Evolutionary conservation across 1,284 basidiomycete genomes (phyloP), one percentile per base, ranked within the genome.

Genomic region (Somion occarium): DNA sequence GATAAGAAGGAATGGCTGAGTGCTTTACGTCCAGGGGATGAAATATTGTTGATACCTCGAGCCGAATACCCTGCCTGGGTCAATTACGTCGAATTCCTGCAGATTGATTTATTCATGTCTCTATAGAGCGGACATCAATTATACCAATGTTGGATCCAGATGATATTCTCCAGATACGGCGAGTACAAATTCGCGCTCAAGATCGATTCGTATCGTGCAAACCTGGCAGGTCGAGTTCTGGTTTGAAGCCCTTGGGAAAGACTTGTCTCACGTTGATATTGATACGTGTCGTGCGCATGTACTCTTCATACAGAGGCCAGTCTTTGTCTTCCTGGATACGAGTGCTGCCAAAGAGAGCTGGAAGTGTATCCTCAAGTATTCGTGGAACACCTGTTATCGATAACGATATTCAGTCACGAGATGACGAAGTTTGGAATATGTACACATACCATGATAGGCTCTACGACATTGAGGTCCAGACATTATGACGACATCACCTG

Each of bases 191-290:
- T n/a, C n/a, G n/a, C n/a, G n/a, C n/a, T n/a, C n/a, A n/a, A n/a
- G n/a, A n/a, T n/a, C n/a, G n/a, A n/a, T n/a, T n/a, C n/a, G n/a
- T n/a, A n/a, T n/a, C n/a, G n/a, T n/a, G n/a, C n/a, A n/a, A n/a
- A n/a, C n/a, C n/a, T 34, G 30, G 15, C 30, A 15, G 7, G 30
- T 39, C 47, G 7, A 59, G 48, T 13, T 46, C 48, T 24, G 80
- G 79, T 52, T 79, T 67, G 57, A 88, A 88, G 3, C 77, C 82
- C 61, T 77, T 85, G 2, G 87, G 86, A 64, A 90, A 89, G 12
- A 90, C 93, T 65, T 95, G 92, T 48, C 93, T 74, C 2, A 93
- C 91, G 61, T 96, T 97, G 52, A 96, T 75, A 62, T 97, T 97
- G 61, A 97, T 87, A 48, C 91, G 75, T 1, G 86, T 78, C 4